Conservation (phyloP, 345 rosid genomes). For the Murraya koenigii region DNA sequence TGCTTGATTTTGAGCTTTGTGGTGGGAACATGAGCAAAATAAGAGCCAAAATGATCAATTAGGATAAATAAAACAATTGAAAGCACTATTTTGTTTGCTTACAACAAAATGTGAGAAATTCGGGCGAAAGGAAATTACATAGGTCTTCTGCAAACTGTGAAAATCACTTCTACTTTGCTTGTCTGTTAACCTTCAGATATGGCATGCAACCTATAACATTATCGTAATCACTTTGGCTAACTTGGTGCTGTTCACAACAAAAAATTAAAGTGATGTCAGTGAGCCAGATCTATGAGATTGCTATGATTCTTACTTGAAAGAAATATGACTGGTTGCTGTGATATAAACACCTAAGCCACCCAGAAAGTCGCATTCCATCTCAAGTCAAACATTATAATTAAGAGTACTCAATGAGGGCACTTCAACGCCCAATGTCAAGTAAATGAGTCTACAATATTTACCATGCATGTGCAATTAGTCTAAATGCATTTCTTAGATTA, state of each 20-base stretch:
- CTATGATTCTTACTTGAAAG: neutral
- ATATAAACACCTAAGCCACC: neutral
- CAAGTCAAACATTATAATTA: neutral
- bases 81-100: neutral
- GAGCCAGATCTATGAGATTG: neutral
- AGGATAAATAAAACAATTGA: slow-evolving; percentile 5
- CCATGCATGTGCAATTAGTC: neutral
- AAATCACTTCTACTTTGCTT: slow-evolving; percentile 43
- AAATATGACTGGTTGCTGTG: neutral
- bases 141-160: slow-evolving; percentile 17
- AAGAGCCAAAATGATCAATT: neutral
- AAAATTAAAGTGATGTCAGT: neutral
- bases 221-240: slow-evolving; percentile 82
- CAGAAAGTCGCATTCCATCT: neutral
- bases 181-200: slow-evolving; percentile 82
- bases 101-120: slow-evolving; percentile 16
- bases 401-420: neutral
- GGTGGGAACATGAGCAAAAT: neutral
- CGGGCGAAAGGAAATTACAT: slow-evolving; percentile 3
- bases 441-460: neutral
- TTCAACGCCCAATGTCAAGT: neutral
- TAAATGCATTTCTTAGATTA: neutral
- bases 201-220: slow-evolving; percentile 84
- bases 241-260: slow-evolving; percentile 43
- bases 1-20: too few relatives aligned